Percentiles rank a stretch among this genome's conserved stretches.
Evolutionary conservation across 345 rosid species (phyloP).

Genomic region (Dipteronia dyeriana): DNA sequence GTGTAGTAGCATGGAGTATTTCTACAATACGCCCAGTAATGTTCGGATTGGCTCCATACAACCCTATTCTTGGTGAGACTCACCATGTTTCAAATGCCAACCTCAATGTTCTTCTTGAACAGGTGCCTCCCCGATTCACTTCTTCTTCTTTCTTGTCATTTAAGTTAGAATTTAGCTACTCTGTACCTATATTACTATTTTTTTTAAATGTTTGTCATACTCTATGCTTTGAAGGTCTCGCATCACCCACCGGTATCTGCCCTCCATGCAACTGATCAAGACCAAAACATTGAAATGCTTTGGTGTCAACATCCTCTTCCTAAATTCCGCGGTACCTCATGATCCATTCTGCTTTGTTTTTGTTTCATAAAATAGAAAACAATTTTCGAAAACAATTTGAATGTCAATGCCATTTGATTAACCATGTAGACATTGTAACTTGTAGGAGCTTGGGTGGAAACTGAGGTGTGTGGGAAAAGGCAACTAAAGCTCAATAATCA

Average conservation of each 20-base stretch:
- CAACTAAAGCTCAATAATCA: slow-evolving; percentile 53
- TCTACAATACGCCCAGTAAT: slow-evolving; percentile 53
- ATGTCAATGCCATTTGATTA: background rate
- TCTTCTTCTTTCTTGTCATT: background rate
- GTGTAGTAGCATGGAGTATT: slow-evolving; percentile 70
- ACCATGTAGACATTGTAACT: background rate
- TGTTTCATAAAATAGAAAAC: background rate
- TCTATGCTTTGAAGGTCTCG: slow-evolving; percentile 51
- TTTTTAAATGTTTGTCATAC: too few species aligned
- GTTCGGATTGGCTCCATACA: slow-evolving; percentile 80
- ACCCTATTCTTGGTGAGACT: slow-evolving; percentile 88
- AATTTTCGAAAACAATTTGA: background rate
- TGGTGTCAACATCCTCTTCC: slow-evolving; percentile 71
- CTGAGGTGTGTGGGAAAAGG: slow-evolving; percentile 64
- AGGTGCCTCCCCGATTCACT: slow-evolving; percentile 31
- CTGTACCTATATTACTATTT: too few species aligned
- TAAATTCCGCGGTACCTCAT: slow-evolving; percentile 56
- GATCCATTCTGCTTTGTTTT: background rate
- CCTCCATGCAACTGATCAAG: slow-evolving; percentile 77
- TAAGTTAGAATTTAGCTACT: too few species aligned
- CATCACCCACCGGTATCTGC: slow-evolving; percentile 89
- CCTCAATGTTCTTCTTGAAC: slow-evolving; percentile 76
- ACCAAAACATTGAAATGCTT: slow-evolving; percentile 56
- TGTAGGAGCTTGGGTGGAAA: slow-evolving; percentile 67
- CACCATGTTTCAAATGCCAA: slow-evolving; percentile 72